Conservation (phyloP, 148 eudicot species). For the Diospyros lotus region DNA sequence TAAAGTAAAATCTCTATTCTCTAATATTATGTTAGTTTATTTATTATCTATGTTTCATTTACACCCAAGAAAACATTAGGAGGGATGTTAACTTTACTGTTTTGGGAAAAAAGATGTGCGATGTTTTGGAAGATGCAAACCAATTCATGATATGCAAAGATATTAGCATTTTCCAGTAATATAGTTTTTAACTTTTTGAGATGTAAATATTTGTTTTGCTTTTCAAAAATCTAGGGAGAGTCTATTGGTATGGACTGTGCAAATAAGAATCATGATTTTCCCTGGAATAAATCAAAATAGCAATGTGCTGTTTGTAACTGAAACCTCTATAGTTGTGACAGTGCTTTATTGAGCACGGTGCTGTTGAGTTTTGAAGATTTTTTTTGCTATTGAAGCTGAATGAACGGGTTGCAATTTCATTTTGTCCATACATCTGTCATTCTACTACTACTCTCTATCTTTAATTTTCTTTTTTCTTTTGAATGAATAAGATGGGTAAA, state of each 20-base stretch:
- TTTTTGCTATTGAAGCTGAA: neutral
- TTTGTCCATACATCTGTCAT: neutral
- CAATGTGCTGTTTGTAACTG: neutral
- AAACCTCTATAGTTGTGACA: neutral
- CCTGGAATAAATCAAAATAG: neutral
- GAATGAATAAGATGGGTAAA: neutral
- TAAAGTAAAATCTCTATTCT: no score
- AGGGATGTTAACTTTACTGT: no score
- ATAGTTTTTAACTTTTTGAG: no score
- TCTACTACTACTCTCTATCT: neutral
- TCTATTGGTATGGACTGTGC: neutral
- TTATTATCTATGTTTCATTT: no score
- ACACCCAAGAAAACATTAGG: no score
- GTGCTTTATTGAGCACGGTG: neutral
- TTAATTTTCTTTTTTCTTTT: neutral
- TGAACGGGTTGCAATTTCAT: neutral
- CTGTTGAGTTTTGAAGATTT: conserved; percentile 5
- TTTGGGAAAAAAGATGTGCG: no score
- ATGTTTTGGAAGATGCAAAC: no score
- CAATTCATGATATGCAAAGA: no score
- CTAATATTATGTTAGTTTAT: no score
- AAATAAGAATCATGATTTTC: neutral
- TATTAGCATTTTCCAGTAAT: no score
- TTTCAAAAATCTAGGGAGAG: no score
- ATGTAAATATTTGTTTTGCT: no score